A percentile compares a stretch with the other conserved stretches of the same genome.
phyloP scores from a whole-genome alignment of 2,329 filamentous ascomycete species.

The Colletotrichum tanaceti region DNA sequence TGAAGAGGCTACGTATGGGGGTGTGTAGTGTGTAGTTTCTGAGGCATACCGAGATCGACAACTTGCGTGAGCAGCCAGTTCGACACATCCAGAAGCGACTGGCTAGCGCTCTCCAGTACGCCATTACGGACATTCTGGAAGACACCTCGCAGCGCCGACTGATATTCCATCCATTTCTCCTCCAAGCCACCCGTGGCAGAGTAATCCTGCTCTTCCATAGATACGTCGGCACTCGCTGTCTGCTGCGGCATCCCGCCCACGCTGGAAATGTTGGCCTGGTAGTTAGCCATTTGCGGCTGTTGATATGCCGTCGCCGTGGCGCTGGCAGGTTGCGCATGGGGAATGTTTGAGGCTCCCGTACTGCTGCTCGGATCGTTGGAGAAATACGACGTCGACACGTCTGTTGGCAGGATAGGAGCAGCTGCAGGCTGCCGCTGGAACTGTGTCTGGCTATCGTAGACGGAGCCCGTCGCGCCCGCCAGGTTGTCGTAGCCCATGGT shows the following conservation, averaged over 20 bases:
- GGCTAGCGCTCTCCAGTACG: slow-evolving; percentile 61
- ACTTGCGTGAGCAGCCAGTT: slow-evolving; percentile 68
- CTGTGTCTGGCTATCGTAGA: slow-evolving; percentile 81
- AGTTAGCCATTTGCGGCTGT: slow-evolving; percentile 67
- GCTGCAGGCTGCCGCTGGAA: slow-evolving; percentile 83
- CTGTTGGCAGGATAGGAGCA: slow-evolving; percentile 77
- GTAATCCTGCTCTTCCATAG: slow-evolving; percentile 70
- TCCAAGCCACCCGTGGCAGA: slow-evolving; percentile 67
- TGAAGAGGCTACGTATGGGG: not conserved
- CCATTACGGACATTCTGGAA: slow-evolving; percentile 76
- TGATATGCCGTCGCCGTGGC: slow-evolving; percentile 71
- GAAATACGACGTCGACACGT: slow-evolving; percentile 82
- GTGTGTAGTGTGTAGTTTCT: not conserved
- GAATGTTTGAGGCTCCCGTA: slow-evolving; percentile 66
- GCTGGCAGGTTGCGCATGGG: slow-evolving; percentile 60
- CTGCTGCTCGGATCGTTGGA: slow-evolving; percentile 72
- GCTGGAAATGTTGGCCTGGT: slow-evolving; percentile 59
- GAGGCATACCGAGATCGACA: slow-evolving; percentile 63
- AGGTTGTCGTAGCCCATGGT: slow-evolving; percentile 75
- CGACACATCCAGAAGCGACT: slow-evolving; percentile 64
- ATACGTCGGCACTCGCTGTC: slow-evolving; percentile 55
- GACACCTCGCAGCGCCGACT: slow-evolving; percentile 70
- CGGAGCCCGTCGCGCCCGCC: slow-evolving; percentile 55
- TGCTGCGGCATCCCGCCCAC: slow-evolving; percentile 59
- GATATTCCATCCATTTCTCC: slow-evolving; percentile 76